These are phyloP conservation scores for Podaxis sp. DNA, from an alignment of 768 basidiomycete species.

Conservation along the genomic window DNA sequence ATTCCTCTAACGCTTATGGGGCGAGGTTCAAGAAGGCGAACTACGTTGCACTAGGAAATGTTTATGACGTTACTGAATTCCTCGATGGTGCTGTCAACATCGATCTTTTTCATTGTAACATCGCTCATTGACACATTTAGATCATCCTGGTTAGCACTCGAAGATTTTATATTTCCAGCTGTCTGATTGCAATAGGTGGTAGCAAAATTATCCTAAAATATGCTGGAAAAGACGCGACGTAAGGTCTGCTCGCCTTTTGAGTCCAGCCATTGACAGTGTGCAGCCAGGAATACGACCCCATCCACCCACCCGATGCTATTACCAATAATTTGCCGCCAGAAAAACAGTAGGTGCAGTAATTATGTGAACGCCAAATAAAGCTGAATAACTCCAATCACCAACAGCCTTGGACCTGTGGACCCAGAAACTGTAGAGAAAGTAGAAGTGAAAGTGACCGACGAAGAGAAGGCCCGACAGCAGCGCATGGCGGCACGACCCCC, in stretches of 20 bases:
- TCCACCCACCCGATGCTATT: slow-evolving; percentile 85
- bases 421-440: slow-evolving; percentile 63
- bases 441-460: slow-evolving; percentile 62
- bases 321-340: slow-evolving; percentile 76
- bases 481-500: slow-evolving; percentile 66
- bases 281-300: slow-evolving; percentile 81
- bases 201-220: slow-evolving; percentile 85
- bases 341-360: slow-evolving; percentile 61
- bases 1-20: not conserved
- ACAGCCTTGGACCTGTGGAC: slow-evolving; percentile 72
- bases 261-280: not conserved
- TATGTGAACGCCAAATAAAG: not conserved
- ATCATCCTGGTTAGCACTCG: slow-evolving; percentile 57
- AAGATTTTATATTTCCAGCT: not conserved
- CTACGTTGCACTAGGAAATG: slow-evolving; percentile 46
- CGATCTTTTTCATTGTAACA: not conserved
- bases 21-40: not conserved
- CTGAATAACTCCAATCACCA: not conserved
- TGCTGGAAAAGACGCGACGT: slow-evolving; percentile 90
- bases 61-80: slow-evolving; percentile 80
- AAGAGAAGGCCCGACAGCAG: slow-evolving; percentile 67
- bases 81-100: slow-evolving; percentile 52
- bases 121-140: slow-evolving; percentile 29
- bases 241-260: slow-evolving; percentile 25
- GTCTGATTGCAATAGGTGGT: slow-evolving; percentile 50